phyloP scores from a whole-genome alignment of 441 rosid species.

The Geranium incanum region DNA sequence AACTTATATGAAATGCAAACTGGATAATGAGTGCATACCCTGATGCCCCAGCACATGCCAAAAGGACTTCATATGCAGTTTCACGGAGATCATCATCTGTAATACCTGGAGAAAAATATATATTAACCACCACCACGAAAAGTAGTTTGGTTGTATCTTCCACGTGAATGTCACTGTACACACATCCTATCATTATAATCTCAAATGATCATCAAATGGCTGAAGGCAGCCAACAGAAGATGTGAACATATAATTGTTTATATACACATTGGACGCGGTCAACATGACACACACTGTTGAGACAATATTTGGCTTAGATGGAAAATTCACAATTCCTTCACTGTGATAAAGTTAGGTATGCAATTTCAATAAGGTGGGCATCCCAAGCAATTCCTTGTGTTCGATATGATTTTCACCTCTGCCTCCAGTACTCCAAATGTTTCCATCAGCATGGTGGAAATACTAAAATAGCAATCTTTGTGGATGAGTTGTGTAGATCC shows the following conservation, averaged over 20 bases:
- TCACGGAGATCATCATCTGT: constrained; percentile 93
- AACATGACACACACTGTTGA: not conserved
- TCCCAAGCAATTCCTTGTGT: not conserved
- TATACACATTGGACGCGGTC: not conserved
- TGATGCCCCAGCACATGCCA: constrained; percentile 97
- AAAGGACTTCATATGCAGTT: constrained; percentile 83
- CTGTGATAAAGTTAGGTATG: not conserved
- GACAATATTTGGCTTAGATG: not conserved
- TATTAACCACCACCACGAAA: constrained; percentile 5
- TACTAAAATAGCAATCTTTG: not conserved
- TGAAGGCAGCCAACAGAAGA: constrained; percentile 7
- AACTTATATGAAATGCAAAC: constrained; percentile 13
- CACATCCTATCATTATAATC: not conserved
- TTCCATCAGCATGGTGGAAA: constrained; percentile 5
- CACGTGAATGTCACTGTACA: not conserved
- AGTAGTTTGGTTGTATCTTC: not conserved
- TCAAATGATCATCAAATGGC: constrained; percentile 8
- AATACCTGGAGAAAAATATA: constrained; percentile 48
- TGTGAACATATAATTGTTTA: not conserved
- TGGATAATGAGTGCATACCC: constrained; percentile 46
- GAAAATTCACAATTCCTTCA: not conserved
- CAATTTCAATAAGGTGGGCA: not conserved
- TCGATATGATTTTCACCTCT: not conserved
- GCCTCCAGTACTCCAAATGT: not conserved
- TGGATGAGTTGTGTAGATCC: not conserved